A percentile compares a stretch with the other conserved stretches of the same genome.
phyloP scores from a whole-genome alignment of 2,329 filamentous ascomycete species.

The Penicillium verrucosum region DNA sequence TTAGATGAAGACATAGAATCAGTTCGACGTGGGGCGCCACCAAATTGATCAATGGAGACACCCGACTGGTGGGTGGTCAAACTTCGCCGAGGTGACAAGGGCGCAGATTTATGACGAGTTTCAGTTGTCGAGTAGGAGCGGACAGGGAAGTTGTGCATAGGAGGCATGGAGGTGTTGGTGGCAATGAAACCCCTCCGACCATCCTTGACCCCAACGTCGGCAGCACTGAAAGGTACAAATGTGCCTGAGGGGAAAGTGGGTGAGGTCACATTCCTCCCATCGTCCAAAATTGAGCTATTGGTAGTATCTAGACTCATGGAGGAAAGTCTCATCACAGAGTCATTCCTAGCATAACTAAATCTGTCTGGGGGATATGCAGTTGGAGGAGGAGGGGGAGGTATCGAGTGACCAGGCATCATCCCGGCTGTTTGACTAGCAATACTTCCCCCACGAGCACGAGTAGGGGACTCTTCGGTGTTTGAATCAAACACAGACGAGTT shows the following conservation, averaged over 20 bases:
- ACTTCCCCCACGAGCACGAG: conserved; percentile 31
- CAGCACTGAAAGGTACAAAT: conserved; percentile 38
- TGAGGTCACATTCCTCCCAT: conserved; percentile 29
- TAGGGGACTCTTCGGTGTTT: conserved; percentile 22
- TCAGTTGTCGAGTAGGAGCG: conserved; percentile 27
- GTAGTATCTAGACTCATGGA: conserved; percentile 39
- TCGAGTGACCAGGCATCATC: conserved; percentile 33
- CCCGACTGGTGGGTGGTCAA: conserved; percentile 30
- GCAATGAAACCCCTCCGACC: conserved; percentile 30
- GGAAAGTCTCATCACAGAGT: conserved; percentile 35
- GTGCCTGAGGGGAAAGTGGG: conserved; percentile 34
- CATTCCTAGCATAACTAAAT: conserved; percentile 34
- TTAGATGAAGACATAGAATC: conserved; percentile 29
- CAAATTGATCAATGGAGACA: conserved; percentile 24
- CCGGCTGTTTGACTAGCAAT: conserved; percentile 36
- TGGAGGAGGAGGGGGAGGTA: conserved; percentile 38
- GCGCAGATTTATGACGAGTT: conserved; percentile 23
- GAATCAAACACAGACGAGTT: conserved; percentile 22
- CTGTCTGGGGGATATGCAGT: conserved; percentile 31
- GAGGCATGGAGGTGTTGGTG: conserved; percentile 23
- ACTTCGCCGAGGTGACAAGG: conserved; percentile 33
- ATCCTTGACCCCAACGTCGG: conserved; percentile 34
- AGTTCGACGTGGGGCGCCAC: conserved; percentile 29
- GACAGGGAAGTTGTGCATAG: conserved; percentile 26
- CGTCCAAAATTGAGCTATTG: conserved; percentile 39